Evolutionary conservation across 306 rosid genomes (phyloP).

Genomic region (Vigna nakashimae): DNA sequence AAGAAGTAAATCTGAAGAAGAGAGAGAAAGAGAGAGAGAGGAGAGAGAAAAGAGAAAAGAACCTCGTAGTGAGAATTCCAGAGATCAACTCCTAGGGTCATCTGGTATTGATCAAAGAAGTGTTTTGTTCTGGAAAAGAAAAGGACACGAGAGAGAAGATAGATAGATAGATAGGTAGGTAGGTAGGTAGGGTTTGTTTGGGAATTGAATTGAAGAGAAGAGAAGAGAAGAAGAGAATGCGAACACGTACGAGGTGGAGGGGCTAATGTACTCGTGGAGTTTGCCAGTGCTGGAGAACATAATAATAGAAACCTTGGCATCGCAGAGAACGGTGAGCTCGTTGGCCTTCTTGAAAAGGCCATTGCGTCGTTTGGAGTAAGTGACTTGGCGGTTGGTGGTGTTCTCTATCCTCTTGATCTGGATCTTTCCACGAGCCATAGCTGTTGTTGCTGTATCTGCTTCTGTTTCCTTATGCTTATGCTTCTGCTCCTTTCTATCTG

Average conservation of each 20-base stretch:
- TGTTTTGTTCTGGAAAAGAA: slow-evolving; percentile 65
- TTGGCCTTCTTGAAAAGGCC: slow-evolving; percentile 91
- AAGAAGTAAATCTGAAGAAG: neutral
- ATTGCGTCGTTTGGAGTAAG: slow-evolving; percentile 84
- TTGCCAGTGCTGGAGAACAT: slow-evolving; percentile 75
- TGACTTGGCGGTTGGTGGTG: slow-evolving; percentile 79
- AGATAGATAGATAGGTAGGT: neutral
- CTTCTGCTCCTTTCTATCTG: neutral
- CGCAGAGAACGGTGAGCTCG: slow-evolving; percentile 91
- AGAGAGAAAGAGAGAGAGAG: no score
- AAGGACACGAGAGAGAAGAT: neutral
- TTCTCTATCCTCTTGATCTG: slow-evolving; percentile 95
- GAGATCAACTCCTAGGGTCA: slow-evolving; percentile 59
- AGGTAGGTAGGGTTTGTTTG: slow-evolving; percentile 35
- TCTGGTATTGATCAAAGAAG: slow-evolving; percentile 76
- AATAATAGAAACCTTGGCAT: slow-evolving; percentile 78
- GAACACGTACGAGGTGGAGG: slow-evolving; percentile 61
- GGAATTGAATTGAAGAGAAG: neutral
- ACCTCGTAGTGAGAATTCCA: slow-evolving; percentile 92
- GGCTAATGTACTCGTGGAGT: slow-evolving; percentile 72
- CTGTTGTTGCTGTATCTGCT: neutral
- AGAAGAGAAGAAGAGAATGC: neutral
- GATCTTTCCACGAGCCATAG: slow-evolving; percentile 94
- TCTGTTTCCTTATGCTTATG: neutral
- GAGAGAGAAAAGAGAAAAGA: neutral